A percentile compares a stretch with the other conserved stretches of the same genome.
Evolutionary conservation across 169 alveolate species (phyloP).

Genomic region (Eimeria brunetti): DNA sequence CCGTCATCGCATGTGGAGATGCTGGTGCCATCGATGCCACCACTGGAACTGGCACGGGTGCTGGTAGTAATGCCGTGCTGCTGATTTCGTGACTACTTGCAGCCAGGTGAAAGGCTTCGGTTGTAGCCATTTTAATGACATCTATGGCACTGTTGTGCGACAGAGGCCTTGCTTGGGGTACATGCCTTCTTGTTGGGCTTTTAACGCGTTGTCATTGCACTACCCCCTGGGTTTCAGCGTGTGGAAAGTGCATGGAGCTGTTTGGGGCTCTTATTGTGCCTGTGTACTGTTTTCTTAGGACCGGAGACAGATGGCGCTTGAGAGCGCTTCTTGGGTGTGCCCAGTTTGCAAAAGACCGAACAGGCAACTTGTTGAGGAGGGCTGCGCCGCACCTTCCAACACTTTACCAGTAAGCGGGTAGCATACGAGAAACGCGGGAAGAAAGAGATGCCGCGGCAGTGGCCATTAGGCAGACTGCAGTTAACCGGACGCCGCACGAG

Average conservation of each 20-base stretch:
- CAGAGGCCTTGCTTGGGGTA: neutral
- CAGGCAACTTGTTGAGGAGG: conserved; percentile 80
- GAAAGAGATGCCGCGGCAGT: neutral
- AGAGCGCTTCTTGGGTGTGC: conserved; percentile 80
- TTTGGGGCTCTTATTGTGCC: too few relatives aligned
- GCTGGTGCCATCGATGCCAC: neutral
- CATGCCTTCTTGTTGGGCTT: neutral
- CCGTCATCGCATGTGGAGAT: neutral
- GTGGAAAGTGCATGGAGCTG: neutral
- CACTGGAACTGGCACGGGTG: neutral
- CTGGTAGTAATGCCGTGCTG: neutral
- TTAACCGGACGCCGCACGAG: neutral
- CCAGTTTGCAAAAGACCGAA: conserved; percentile 78
- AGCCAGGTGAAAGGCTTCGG: neutral
- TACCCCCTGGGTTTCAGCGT: neutral
- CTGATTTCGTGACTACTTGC: neutral
- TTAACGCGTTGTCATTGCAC: neutral
- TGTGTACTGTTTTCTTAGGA: conserved; percentile 37
- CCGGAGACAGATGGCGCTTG: conserved; percentile 79
- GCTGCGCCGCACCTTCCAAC: conserved; percentile 81
- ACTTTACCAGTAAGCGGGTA: conserved; percentile 52
- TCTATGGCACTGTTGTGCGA: neutral
- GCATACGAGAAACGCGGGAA: neutral
- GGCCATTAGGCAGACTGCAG: neutral
- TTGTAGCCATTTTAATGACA: neutral